Evolutionary conservation across 2,329 filamentous ascomycete species (phyloP), one percentile per base, ranked within the genome.

Genomic region (Fusarium scirpi): DNA sequence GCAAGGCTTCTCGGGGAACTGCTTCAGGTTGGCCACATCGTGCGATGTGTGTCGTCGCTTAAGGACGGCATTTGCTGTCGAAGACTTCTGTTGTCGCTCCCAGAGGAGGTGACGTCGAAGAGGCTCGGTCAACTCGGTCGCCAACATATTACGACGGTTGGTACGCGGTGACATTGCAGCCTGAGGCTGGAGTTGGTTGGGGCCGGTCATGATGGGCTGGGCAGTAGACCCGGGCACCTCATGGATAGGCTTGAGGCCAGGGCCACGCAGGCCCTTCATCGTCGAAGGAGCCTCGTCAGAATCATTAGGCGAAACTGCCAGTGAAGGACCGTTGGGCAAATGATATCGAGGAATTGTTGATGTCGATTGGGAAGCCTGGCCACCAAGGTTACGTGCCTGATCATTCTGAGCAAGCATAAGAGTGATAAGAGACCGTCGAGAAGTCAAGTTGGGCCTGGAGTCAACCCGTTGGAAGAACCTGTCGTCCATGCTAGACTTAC

Each of bases 51-150:
- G 94, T 63, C 94, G 87, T 68, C 95, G 90, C 85, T 97, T 97
- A 62, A 97, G 86, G 57, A 95, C 93, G 2, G 94, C 94, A 69
- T 95, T 94, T 75, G 91, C 93, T 9, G 94, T 95, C 32, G 92
- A 92, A 63, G 93, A 94, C 86, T 96, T 97, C 78, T 98, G 95
- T 77, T 97, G 93, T 55, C 96, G 91, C 80, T 98, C 96, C 92
- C 94, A 97, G 18, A 98, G 87, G 16, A 99, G 90, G 75, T 98
- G 93, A 74, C 94, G 92, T 24, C 96, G 90, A 5, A 99, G 89
- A 24, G 94, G 97, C 78, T 97, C 94, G 4, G 95, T 97, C 58
- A 98, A 85, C 82, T 99, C 96, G 1, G 93, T 97, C 11, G 93
- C 92, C 59, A 99, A 87, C 96, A 99, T 98, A 81, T 98, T 97